phyloP scores from a whole-genome alignment of 2,329 filamentous ascomycete genomes.

The Aspergillus sp. region DNA sequence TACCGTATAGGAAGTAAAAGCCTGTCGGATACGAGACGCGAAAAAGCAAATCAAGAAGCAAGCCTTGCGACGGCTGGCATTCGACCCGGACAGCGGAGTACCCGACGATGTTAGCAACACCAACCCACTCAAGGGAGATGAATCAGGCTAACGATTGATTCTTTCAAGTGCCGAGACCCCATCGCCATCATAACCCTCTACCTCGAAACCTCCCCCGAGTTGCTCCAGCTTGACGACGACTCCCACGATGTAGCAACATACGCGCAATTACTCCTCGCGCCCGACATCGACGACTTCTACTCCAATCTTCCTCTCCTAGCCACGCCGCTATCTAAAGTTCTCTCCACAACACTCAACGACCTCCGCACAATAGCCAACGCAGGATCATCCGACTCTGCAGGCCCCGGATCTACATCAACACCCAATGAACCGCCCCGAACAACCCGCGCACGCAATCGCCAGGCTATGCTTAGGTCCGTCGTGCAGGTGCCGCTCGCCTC shows the following conservation, averaged over 20 bases:
- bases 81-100: constrained; percentile 34
- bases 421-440: constrained; percentile 14
- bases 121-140: not conserved
- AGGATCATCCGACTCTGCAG: constrained; percentile 10
- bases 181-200: constrained; percentile 42
- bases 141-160: not conserved
- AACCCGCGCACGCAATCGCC: constrained; percentile 16
- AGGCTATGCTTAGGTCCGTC: constrained; percentile 11
- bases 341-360: constrained; percentile 28
- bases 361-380: constrained; percentile 32
- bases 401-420: constrained; percentile 9
- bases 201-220: constrained; percentile 32
- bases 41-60: constrained; percentile 39
- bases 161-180: constrained; percentile 36
- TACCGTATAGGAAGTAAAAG: constrained; percentile 37
- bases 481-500: constrained; percentile 25
- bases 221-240: constrained; percentile 25
- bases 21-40: constrained; percentile 33
- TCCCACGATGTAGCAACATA: constrained; percentile 21
- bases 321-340: constrained; percentile 26
- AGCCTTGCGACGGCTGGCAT: constrained; percentile 35
- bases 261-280: constrained; percentile 34
- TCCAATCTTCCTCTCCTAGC: constrained; percentile 30
- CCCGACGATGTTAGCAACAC: constrained; percentile 36
- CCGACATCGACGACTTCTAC: constrained; percentile 41